Evolutionary conservation across 225 moss, liverwort and hornwort species (phyloP).

Genomic region (Sphagnum contortum): DNA sequence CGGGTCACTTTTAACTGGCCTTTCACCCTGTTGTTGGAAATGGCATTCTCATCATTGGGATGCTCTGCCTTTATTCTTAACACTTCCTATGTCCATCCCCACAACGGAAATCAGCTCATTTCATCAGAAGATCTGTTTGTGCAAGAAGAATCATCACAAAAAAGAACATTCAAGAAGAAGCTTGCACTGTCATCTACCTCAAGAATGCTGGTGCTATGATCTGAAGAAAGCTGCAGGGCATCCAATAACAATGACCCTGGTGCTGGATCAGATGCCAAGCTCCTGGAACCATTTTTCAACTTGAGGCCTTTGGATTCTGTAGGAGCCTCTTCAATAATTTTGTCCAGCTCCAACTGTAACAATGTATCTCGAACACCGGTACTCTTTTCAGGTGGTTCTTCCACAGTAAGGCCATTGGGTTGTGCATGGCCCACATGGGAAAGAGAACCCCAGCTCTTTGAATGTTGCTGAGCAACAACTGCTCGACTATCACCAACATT

Average conservation of each 20-base stretch:
- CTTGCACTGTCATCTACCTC: constrained; percentile 44
- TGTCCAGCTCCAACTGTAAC: constrained; percentile 78
- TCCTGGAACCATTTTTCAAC: constrained; percentile 40
- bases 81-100: constrained; percentile 47
- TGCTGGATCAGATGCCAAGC: constrained; percentile 28
- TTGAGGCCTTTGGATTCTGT: constrained; percentile 81
- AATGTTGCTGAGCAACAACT: constrained; percentile 82
- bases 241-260: constrained; percentile 62
- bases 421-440: constrained; percentile 26
- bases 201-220: constrained; percentile 90
- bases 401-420: constrained; percentile 46
- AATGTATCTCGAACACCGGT: constrained; percentile 79
- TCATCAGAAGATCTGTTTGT: background rate
- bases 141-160: background rate
- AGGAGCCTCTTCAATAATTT: constrained; percentile 93
- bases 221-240: constrained; percentile 88
- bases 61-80: constrained; percentile 79
- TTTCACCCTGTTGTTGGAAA: constrained; percentile 92
- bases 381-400: constrained; percentile 38
- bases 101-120: background rate
- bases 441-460: constrained; percentile 42
- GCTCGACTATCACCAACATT: constrained; percentile 99
- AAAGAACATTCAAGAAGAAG: background rate
- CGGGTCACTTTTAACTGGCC: constrained; percentile 96
- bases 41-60: constrained; percentile 70